A percentile compares a stretch with the other conserved stretches of the same genome.
These are phyloP conservation scores for Corniculantispora saksenae DNA, from an alignment of 2,329 filamentous ascomycete species.

Conservation along the genomic window DNA sequence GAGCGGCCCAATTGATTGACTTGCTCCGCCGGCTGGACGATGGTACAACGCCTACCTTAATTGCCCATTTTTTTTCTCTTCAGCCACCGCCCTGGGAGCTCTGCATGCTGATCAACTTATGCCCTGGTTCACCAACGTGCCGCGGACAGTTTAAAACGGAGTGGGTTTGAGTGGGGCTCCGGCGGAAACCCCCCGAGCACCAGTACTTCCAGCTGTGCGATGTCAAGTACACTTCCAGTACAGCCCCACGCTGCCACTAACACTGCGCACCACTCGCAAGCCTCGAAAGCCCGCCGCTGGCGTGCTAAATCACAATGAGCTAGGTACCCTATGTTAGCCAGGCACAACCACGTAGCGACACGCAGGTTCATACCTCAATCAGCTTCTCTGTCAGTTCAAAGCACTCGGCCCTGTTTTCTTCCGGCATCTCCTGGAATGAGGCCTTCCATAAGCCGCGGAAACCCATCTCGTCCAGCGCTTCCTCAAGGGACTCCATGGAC, in stretches of 20 bases:
- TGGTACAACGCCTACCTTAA: no score
- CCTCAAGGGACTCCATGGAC: conserved; percentile 49
- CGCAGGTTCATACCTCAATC: conserved; percentile 54
- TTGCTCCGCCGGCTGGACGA: not conserved
- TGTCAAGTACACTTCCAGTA: not conserved
- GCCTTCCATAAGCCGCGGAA: conserved; percentile 65
- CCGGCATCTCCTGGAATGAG: conserved; percentile 51
- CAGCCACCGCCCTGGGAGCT: no score
- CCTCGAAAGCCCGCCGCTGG: no score
- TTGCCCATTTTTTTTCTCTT: no score
- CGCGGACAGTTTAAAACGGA: no score
- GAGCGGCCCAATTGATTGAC: not conserved
- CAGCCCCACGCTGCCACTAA: conserved; percentile 1
- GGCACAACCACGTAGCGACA: not conserved
- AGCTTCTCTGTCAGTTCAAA: conserved; percentile 59
- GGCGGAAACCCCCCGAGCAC: not conserved
- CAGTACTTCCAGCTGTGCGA: not conserved
- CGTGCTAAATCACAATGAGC: conserved; percentile 20
- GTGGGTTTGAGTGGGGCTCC: not conserved
- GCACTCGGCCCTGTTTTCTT: conserved; percentile 53
- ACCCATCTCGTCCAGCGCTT: conserved; percentile 59
- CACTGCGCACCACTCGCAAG: not conserved
- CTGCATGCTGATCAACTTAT: no score
- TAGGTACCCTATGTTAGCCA: not conserved
- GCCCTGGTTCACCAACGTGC: no score